Base-by-base conservation (phyloP, 805 yeast genomes). In the Schwanniomyces vanrijiae region DNA sequence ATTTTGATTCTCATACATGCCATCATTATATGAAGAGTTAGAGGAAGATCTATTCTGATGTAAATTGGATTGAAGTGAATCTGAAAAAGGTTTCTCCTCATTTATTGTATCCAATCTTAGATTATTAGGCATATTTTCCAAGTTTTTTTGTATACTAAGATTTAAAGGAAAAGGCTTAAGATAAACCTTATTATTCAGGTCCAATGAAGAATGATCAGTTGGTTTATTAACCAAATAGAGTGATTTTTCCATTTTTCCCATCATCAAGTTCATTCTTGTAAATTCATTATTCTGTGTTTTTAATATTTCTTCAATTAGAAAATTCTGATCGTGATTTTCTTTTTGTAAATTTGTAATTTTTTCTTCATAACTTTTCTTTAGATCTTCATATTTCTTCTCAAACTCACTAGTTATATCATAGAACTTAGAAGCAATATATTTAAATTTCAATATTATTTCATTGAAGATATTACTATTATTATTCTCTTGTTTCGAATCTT, bases 121-220 rank as follows among this genome's bases (percentile, higher is more conserved):
- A 9, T 44, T 20, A 31, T 34, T 44, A 4, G 38, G 29, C 20
- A 13, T 14, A 33, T 22, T 39, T 20, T 20, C 21, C 18, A 33
- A 25, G 34, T 39, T 35, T 26, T 37, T 35, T 4, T 50, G 29
- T 9, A 20, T 3, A 35, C 13, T 40, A 13, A 54, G 44, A 38
- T 54, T 57, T 22, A 59, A 52, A 1, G 63, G 63, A 47, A 57
- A 59, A 3, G 63, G 63, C 29, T 48, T 53, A 13, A 55, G 22
- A 20, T 20, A 45, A 7, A 48, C 31, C 13, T 34, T 13, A 9
- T 26, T 20, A 7, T 26, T 25, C 13, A 16, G 18, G 7, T 34
- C 19, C 6, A 35, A 5, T 8, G 25, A 5, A 11, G 35, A 28
- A 11, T n/a, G 13, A 18, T 10, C 4, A 24, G 35, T 43, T 9